Evolutionary conservation across 768 basidiomycete species (phyloP).

Genomic region (Mycena vulgaris): DNA sequence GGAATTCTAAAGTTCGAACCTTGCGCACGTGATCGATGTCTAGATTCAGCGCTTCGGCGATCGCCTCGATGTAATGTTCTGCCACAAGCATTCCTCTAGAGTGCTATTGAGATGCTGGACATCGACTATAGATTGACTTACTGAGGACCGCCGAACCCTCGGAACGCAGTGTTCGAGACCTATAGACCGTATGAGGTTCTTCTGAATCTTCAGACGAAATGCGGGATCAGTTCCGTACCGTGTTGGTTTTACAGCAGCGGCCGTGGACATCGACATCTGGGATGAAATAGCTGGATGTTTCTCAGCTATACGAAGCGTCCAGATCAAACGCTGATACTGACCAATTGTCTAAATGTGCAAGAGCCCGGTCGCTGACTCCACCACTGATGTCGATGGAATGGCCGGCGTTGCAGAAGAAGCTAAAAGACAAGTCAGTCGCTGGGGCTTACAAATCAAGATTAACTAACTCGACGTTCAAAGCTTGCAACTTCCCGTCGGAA

Average conservation of each 20-base stretch:
- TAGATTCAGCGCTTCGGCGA: constrained; percentile 34
- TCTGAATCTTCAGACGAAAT: background rate
- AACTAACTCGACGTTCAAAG: constrained; percentile 33
- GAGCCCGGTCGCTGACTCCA: constrained; percentile 37
- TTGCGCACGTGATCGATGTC: constrained; percentile 39
- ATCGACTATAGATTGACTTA: background rate
- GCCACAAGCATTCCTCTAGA: constrained; percentile 39
- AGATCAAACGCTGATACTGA: background rate
- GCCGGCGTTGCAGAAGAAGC: constrained; percentile 38
- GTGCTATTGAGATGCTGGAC: background rate
- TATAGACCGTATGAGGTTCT: background rate
- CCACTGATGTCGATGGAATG: constrained; percentile 39
- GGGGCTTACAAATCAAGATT: background rate
- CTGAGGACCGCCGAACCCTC: constrained; percentile 40
- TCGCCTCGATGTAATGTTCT: constrained; percentile 39
- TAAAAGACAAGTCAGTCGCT: background rate
- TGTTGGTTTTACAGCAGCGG: constrained; percentile 39
- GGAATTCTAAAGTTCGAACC: constrained; percentile 22
- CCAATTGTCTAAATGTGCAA: constrained; percentile 40
- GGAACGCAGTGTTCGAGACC: constrained; percentile 35
- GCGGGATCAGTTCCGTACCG: constrained; percentile 2
- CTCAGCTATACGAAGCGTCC: background rate
- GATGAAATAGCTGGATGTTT: constrained; percentile 30
- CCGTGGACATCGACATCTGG: constrained; percentile 38
- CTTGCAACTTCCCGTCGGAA: constrained; percentile 37